Conservation (phyloP, 345 rosid species). For the Gossypium anomalum region DNA sequence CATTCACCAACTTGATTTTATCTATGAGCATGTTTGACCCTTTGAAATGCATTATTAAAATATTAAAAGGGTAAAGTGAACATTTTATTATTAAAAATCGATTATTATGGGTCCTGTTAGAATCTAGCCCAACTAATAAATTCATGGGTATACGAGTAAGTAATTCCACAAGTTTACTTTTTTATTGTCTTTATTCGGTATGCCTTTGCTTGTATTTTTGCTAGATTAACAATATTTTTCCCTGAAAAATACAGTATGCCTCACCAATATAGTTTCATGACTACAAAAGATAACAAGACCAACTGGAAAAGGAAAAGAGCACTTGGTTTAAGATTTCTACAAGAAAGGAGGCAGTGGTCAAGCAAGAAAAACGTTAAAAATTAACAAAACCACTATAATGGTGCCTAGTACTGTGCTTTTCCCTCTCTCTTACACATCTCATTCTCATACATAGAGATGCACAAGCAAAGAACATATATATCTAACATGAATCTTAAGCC, state of each 20-base stretch:
- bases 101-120: no score
- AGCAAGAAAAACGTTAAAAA: not conserved
- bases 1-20: no score
- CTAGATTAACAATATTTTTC: not conserved
- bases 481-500: not conserved
- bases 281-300: not conserved
- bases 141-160: no score
- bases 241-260: not conserved
- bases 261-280: not conserved
- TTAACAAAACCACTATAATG: not conserved
- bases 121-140: no score
- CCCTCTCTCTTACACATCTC: not conserved
- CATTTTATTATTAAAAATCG: no score
- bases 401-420: not conserved
- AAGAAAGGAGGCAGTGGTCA: not conserved
- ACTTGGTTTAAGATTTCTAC: not conserved
- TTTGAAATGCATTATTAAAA: no score
- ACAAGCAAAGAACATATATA: not conserved
- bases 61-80: no score
- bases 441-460: slow-evolving; percentile 1
- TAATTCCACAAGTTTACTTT: no score
- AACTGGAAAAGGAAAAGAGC: not conserved
- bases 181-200: no score
- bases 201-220: no score
- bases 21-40: no score